Conservation (phyloP, 768 basidiomycete species). For the Trametes sanguinea region DNA sequence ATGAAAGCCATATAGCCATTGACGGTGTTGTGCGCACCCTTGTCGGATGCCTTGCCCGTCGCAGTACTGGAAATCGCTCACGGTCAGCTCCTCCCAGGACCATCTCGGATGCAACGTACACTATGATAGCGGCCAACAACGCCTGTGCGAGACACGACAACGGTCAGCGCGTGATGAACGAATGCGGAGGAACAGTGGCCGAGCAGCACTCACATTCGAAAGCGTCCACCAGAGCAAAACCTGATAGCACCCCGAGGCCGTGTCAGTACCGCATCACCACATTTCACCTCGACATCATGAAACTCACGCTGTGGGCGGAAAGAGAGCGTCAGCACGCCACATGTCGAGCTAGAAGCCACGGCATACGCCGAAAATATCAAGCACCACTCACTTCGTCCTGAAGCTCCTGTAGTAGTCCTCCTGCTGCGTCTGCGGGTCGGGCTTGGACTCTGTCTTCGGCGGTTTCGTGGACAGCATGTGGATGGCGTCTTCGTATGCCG, state of each 20-base stretch:
- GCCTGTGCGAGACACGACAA: slow-evolving; percentile 42
- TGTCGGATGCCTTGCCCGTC: slow-evolving; percentile 50
- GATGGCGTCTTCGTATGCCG: slow-evolving; percentile 89
- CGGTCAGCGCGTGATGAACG: neutral
- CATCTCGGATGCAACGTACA: slow-evolving; percentile 45
- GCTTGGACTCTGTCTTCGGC: slow-evolving; percentile 66
- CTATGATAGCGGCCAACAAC: slow-evolving; percentile 72
- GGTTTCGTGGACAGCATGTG: slow-evolving; percentile 78
- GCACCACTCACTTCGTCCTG: slow-evolving; percentile 70
- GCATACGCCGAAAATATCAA: neutral
- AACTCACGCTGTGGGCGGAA: slow-evolving; percentile 34
- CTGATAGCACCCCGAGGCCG: slow-evolving; percentile 30
- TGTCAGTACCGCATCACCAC: slow-evolving; percentile 20
- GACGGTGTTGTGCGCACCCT: slow-evolving; percentile 55
- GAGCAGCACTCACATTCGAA: slow-evolving; percentile 60
- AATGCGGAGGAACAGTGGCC: slow-evolving; percentile 20
- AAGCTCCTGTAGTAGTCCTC: slow-evolving; percentile 90
- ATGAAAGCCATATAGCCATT: slow-evolving; percentile 90
- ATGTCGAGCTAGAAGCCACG: slow-evolving; percentile 4
- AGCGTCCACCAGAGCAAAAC: slow-evolving; percentile 89
- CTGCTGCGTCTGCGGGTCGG: slow-evolving; percentile 62
- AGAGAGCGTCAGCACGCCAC: slow-evolving; percentile 21
- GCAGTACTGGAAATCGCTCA: slow-evolving; percentile 38
- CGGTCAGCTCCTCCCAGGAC: slow-evolving; percentile 4
- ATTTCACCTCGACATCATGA: slow-evolving; percentile 1